Base-by-base conservation (phyloP, 768 basidiomycete species). In the Termitomyces heimii region DNA sequence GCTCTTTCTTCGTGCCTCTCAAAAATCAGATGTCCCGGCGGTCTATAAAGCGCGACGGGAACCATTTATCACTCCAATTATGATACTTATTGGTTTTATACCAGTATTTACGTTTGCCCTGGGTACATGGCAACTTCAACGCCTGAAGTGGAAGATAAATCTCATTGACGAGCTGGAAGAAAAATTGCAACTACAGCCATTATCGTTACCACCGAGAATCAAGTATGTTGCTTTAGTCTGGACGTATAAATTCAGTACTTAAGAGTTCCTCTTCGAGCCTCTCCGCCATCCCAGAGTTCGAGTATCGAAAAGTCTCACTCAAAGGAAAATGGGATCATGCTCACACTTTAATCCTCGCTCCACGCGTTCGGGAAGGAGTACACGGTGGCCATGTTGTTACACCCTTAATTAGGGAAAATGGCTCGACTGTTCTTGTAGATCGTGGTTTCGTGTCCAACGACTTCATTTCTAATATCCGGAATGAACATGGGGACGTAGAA, bases 81-180 rank as follows among this genome's bases (percentile, higher is more conserved):
- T 92, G 76, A 60, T 90, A 20, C 70, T 93, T 31, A 75, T 94
- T 58, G 91, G 92, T 32, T 81, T 89, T 63, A 89, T 97, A 55
- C 97, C 97, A 1, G 74, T 98, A 59, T 86, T 97, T 67, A 93
- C 94, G 0, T 93, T 94, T 62, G 88, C 80, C 16, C 76, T 99
- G 59, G 96, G 97, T 18, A 82, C 84, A 20, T 98, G 96, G 96
- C 97, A 99, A 72, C 75, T 99, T 32, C 82, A 92, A 64, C 84
- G 97, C 48, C 80, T 98, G 31, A 83, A 91, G 69, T 99, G 97
- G 97, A 99, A 99, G 72, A 77, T 96, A 45, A 82, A 84, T 53
- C 78, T 99, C 51, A 98, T 98, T 60, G 92, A 97, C 62, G 92
- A 98, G 65, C 78, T 98, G 35, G 89, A 97, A 68, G 86, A 91